A percentile compares a stretch with the other conserved stretches of the same genome.
phyloP scores from a whole-genome alignment of 2,329 filamentous ascomycete species.

The Peltaster fructicola region DNA sequence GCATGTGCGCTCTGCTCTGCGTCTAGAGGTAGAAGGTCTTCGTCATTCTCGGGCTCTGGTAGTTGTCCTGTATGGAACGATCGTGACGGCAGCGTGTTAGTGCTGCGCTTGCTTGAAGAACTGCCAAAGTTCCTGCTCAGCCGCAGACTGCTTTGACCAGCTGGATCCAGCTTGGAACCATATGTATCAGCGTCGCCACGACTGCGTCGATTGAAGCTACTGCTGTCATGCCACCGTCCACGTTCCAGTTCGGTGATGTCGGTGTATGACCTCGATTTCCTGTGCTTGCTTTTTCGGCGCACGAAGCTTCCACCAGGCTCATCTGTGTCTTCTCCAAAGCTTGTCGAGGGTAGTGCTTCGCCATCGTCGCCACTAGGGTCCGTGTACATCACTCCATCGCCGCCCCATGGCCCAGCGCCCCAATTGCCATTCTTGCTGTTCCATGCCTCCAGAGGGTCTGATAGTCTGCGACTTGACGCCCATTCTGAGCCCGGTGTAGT shows the following conservation, averaged over 20 bases:
- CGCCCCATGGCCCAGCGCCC: constrained; percentile 31
- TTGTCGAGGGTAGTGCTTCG: constrained; percentile 17
- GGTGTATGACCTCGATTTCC: constrained; percentile 50
- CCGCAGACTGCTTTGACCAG: constrained; percentile 14
- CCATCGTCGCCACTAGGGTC: constrained; percentile 10
- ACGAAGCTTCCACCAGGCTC: constrained; percentile 5
- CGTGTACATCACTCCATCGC: constrained; percentile 17
- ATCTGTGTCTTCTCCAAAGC: constrained; percentile 16
- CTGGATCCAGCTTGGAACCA: constrained; percentile 13
- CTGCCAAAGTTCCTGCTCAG: constrained; percentile 12
- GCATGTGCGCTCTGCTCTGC: constrained; percentile 7
- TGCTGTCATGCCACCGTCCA: constrained; percentile 23
- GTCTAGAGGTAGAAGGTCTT: constrained; percentile 14
- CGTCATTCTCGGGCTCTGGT: constrained; percentile 2
- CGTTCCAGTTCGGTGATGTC: constrained; percentile 70
- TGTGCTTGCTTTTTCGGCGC: constrained; percentile 12
- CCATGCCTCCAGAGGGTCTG: constrained; percentile 37
- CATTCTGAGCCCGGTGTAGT: constrained; percentile 75
- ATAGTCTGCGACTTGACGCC: constrained; percentile 57
- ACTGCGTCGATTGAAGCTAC: constrained; percentile 51
- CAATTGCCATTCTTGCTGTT: constrained; percentile 23
- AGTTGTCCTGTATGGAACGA: too few relatives aligned
- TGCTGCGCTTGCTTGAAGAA: constrained; percentile 23
- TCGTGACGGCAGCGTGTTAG: constrained; percentile 24
- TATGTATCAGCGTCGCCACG: too few relatives aligned